Base-by-base conservation (phyloP, 352 stramenopile genomes). In the Phytophthora citrophthora region DNA sequence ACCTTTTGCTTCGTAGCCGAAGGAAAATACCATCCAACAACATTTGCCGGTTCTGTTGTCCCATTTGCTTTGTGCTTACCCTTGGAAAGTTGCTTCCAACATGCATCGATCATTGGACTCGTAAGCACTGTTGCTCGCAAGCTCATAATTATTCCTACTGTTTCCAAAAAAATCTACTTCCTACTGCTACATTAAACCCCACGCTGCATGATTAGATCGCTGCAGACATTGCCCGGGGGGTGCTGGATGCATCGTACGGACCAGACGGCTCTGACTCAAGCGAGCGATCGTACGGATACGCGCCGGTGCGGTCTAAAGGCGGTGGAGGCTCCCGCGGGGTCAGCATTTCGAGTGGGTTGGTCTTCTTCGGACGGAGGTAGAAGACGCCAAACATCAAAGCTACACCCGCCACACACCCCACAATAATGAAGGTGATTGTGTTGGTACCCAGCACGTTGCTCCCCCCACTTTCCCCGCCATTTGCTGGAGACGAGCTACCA, bases 381-480 rank as follows among this genome's bases (percentile, higher is more conserved):
- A 81, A 64, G 52, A 66, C 49, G 5, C 72, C 72, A 56, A 72
- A 56, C 31, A 77, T 18, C 10, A 81, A 57, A 24, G 72, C 72
- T 23, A 77, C 57, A 13, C n/a, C 52, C 20, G 46, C 60, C 23
- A 68, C 51, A 24, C 51, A 60, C 16, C 64, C 72, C 38, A 81
- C 61, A n/a, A 76, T 61, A 36, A 81, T 70, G 40, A 69, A 66
- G n/a, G 64, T 62, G 48, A 76, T 58, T 18, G 43, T 54, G 59
- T 78, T 69, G 20, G 54, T 50, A 26, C 46, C 46, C 44, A 77
- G 43, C 12, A 54, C 24, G 34, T 23, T 59, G 40, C 24, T 61
- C 32, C 41, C 51, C 4, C 52, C 50, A 26, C 38, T 56, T 5
- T 64, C 51, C 8, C 50, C 56, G 24, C 49, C 54, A 50, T 60